Conservation (phyloP, 371 early-diverging fungal species). For the Rhizomucor pusillus region DNA sequence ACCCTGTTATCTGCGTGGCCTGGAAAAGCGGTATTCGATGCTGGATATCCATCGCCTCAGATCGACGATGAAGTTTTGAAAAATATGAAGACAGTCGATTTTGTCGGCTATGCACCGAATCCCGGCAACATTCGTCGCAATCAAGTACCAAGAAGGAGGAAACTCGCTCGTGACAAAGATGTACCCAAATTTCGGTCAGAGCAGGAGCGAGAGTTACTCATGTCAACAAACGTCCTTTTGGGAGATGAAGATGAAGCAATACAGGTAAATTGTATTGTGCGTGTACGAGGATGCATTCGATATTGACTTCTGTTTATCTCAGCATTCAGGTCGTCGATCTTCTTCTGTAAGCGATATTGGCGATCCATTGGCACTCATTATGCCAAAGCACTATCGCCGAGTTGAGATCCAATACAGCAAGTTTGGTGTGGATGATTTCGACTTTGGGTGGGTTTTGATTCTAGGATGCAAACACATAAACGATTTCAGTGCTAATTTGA, state of each 20-base stretch:
- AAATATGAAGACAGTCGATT: slow-evolving; percentile 84
- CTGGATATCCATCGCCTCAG: slow-evolving; percentile 64
- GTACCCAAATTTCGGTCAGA: slow-evolving; percentile 87
- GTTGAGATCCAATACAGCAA: slow-evolving; percentile 83
- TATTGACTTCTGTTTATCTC: background rate
- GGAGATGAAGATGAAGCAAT: slow-evolving; percentile 23
- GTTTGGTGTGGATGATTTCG: slow-evolving; percentile 97
- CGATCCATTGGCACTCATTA: slow-evolving; percentile 40
- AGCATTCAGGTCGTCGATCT: slow-evolving; percentile 32
- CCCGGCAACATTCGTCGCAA: slow-evolving; percentile 76
- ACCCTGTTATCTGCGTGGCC: slow-evolving; percentile 79
- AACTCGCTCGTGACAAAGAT: slow-evolving; percentile 35
- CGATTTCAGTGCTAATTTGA: background rate
- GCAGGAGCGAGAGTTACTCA: slow-evolving; percentile 69
- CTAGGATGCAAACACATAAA: background rate
- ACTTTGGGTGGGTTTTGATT: slow-evolving; percentile 70
- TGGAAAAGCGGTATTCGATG: slow-evolving; percentile 53
- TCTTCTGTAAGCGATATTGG: slow-evolving; percentile 37
- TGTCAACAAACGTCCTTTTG: slow-evolving; percentile 31
- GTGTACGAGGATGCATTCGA: background rate
- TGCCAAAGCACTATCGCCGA: slow-evolving; percentile 72
- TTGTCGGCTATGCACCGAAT: slow-evolving; percentile 90
- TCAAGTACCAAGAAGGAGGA: slow-evolving; percentile 59
- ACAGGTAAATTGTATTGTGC: slow-evolving; percentile 9
- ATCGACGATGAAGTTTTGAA: slow-evolving; percentile 74